These are phyloP conservation scores for Fusarium duplospermum DNA, from an alignment of 2,329 filamentous ascomycete species.

Conservation along the genomic window DNA sequence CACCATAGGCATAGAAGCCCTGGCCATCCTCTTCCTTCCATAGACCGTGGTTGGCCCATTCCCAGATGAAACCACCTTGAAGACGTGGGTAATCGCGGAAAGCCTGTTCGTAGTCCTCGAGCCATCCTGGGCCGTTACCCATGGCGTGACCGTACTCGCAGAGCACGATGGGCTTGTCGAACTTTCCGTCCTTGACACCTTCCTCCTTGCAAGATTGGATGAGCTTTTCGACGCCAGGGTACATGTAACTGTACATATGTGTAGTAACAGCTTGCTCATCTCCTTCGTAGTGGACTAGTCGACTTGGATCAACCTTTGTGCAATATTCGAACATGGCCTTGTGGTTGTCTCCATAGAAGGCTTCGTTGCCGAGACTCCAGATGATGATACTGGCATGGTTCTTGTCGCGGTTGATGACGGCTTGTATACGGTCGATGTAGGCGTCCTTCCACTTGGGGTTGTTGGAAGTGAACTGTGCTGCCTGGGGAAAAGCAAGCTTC, in stretches of 20 bases:
- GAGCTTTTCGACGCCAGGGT: constrained; percentile 65
- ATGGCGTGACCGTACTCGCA: constrained; percentile 73
- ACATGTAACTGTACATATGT: constrained; percentile 78
- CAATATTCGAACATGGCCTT: constrained; percentile 74
- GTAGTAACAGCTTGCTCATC: constrained; percentile 68
- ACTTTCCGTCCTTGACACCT: constrained; percentile 58
- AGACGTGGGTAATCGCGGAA: constrained; percentile 71
- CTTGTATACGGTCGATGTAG: constrained; percentile 74
- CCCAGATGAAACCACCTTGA: constrained; percentile 76
- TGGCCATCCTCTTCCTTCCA: constrained; percentile 61
- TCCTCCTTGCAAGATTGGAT: constrained; percentile 57
- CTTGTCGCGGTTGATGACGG: constrained; percentile 75
- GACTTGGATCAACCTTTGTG: constrained; percentile 66
- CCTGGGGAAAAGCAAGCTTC: constrained; percentile 63
- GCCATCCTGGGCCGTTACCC: constrained; percentile 78
- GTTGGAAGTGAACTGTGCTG: constrained; percentile 69
- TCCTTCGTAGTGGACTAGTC: constrained; percentile 75
- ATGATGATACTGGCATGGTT: constrained; percentile 78
- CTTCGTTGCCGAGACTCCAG: constrained; percentile 80
- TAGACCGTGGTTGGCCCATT: constrained; percentile 73
- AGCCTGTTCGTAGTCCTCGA: constrained; percentile 74
- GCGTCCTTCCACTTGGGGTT: constrained; percentile 71
- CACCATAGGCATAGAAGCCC: constrained; percentile 68
- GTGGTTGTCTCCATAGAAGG: constrained; percentile 77
- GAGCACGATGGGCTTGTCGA: constrained; percentile 68